These are phyloP conservation scores for Helminthosporium solani DNA, from an alignment of 2,329 filamentous ascomycete species.

Conservation along the genomic window DNA sequence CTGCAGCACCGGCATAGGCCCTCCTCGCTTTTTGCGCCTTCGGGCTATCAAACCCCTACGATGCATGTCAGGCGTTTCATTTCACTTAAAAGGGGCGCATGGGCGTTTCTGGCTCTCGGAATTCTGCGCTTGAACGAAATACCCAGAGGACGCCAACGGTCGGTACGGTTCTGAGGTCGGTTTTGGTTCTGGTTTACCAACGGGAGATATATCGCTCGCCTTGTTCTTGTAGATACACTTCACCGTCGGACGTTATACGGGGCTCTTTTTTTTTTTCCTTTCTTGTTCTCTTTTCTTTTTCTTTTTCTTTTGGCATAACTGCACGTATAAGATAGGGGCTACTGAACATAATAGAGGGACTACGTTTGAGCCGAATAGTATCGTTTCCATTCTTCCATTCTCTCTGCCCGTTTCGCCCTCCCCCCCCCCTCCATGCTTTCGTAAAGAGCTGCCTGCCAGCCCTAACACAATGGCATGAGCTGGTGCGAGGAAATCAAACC, in stretches of 20 bases:
- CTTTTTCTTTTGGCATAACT: not conserved
- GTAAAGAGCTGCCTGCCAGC: too few species aligned
- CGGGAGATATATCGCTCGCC: too few species aligned
- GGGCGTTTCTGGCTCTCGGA: not conserved
- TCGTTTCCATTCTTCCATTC: not conserved
- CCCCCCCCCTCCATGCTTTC: too few species aligned
- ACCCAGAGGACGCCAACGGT: slow-evolving; percentile 1
- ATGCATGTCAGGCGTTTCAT: slow-evolving; percentile 11
- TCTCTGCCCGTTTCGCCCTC: too few species aligned
- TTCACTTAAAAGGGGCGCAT: not conserved
- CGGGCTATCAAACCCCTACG: not conserved
- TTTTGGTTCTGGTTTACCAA: not conserved
- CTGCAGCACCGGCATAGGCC: slow-evolving; percentile 24
- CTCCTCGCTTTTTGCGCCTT: not conserved
- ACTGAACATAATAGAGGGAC: not conserved
- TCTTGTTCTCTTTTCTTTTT: too few species aligned
- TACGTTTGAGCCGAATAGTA: not conserved
- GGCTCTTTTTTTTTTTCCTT: too few species aligned
- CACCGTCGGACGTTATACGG: too few species aligned
- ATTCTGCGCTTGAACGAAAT: not conserved
- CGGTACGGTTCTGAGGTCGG: not conserved
- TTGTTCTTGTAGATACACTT: not conserved
- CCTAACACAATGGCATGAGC: too few species aligned
- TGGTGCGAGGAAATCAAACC: too few species aligned
- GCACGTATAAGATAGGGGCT: not conserved